Evolutionary conservation across 805 yeast species (phyloP).

Genomic region (Starmerella powellii): DNA sequence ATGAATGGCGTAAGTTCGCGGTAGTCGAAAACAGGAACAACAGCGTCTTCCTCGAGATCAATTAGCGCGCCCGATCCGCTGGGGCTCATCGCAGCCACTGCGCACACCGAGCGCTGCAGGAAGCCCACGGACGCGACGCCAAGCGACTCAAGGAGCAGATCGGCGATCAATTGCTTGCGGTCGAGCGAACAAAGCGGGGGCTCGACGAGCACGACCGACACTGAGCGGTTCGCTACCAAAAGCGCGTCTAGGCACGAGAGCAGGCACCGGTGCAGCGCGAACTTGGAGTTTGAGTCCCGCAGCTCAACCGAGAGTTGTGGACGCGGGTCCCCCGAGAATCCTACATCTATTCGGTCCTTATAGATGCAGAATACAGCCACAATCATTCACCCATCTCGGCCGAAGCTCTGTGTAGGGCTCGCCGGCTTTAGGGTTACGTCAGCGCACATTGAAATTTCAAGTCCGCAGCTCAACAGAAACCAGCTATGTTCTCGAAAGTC

Average conservation of each 20-base stretch:
- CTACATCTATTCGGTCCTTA: constrained; percentile 10
- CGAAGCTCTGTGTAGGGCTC: no score
- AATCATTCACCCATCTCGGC: constrained; percentile 9
- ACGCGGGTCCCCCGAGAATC: constrained; percentile 11
- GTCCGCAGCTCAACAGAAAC: no score
- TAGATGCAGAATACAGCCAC: constrained; percentile 14
- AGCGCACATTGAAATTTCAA: neutral
- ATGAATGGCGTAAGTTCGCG: constrained; percentile 21
- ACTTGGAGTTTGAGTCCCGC: neutral
- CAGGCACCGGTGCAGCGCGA: constrained; percentile 9
- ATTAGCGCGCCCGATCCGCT: constrained; percentile 8
- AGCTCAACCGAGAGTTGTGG: constrained; percentile 6
- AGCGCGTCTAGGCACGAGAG: constrained; percentile 9
- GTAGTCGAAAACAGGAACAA: constrained; percentile 22
- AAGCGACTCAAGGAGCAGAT: constrained; percentile 13
- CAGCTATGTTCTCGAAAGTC: constrained; percentile 4
- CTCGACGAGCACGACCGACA: constrained; percentile 19
- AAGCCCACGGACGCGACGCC: constrained; percentile 18
- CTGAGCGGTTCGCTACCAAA: constrained; percentile 11
- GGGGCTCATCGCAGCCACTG: constrained; percentile 8
- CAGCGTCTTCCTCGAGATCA: constrained; percentile 6
- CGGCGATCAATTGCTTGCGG: constrained; percentile 14
- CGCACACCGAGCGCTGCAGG: constrained; percentile 21
- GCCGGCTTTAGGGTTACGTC: neutral
- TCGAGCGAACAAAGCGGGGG: constrained; percentile 20